Base-by-base conservation (phyloP, 768 basidiomycete species). In the Coprinopsis sp. region DNA sequence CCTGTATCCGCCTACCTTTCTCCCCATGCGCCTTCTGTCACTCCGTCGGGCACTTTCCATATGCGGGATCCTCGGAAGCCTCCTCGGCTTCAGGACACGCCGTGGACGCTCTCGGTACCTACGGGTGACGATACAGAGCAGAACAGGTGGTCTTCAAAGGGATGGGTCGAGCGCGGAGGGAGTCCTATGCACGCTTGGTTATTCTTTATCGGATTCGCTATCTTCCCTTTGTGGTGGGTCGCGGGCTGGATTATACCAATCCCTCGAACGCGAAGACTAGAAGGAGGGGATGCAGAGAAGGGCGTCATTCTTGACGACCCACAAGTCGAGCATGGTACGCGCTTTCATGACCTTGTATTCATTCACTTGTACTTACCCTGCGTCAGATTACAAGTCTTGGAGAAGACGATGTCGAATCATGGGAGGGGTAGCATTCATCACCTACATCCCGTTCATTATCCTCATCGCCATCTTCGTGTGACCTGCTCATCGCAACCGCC, bases 61-160 rank as follows among this genome's bases (percentile, higher is more conserved):
- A 90, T 90, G 87, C 79, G 84, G 27, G 87, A 90, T 62, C 87
- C 86, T 0, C 76, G 80, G 16, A 82, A 71, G 53, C 84, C 85
- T 4, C 73, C 77, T 1, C 78, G 74, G 34, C 63, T 76, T 3
- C 72, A 76, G 46, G 65, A 69, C 42, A 87, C 87, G 1, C 70
- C 76, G 6, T 89, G 84, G 87, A 57, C 71, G 13, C 69, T 85
- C 44, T 71, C 71, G 7, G 71, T 79, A 42, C 71, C 72, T 16
- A 58, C 59, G 7, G 49, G 57, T 16, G 53, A 49, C 21, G 59
- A 64, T 7, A 55, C 51, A 0, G 67, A 55, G n/a, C 62, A 62
- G 44, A 54, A 57, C 29, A 58, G 63, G 21, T 65, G 66, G 62
- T 54, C 58, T 6, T 57, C 59, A 50, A 54, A 56, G 27, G 64